Evolutionary conservation across 305 asterid genomes (phyloP).

Genomic region (Solanum hybrid): DNA sequence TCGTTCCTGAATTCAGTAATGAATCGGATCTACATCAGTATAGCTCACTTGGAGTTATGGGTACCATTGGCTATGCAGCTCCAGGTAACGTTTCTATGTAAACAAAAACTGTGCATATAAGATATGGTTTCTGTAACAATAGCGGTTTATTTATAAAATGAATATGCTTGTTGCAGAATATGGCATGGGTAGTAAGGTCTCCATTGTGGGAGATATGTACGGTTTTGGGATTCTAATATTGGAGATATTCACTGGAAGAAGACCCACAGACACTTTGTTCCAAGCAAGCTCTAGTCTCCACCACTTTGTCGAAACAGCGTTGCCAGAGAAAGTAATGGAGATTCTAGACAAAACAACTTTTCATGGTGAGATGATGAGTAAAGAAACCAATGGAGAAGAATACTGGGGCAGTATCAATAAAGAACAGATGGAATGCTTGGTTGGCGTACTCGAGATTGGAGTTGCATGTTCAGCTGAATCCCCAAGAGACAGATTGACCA

Average conservation of each 20-base stretch:
- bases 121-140: no score
- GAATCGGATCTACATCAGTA: no score
- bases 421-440: slow-evolving; percentile 13
- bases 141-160: no score
- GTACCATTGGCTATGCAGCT: no score
- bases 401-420: slow-evolving; percentile 10
- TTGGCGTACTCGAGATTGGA: slow-evolving; percentile 17
- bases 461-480: slow-evolving; percentile 29
- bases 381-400: slow-evolving; percentile 13
- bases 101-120: no score
- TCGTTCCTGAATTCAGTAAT: no score
- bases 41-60: no score
- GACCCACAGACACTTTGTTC: slow-evolving; percentile 20
- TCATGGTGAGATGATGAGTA: slow-evolving; percentile 15
- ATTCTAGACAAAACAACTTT: slow-evolving; percentile 21
- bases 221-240: slow-evolving; percentile 28
- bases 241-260: slow-evolving; percentile 27
- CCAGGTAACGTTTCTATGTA: no score
- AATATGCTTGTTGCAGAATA: slow-evolving; percentile 21
- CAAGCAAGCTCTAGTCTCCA: slow-evolving; percentile 17
- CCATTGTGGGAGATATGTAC: slow-evolving; percentile 21
- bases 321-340: slow-evolving; percentile 17
- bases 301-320: slow-evolving; percentile 15
- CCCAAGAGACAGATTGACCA: slow-evolving; percentile 22
- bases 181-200: slow-evolving; percentile 12